A percentile compares a stretch with the other conserved stretches of the same genome.
Conservation (phyloP, 805 yeast genomes). For the Ogataea paraovalis region DNA sequence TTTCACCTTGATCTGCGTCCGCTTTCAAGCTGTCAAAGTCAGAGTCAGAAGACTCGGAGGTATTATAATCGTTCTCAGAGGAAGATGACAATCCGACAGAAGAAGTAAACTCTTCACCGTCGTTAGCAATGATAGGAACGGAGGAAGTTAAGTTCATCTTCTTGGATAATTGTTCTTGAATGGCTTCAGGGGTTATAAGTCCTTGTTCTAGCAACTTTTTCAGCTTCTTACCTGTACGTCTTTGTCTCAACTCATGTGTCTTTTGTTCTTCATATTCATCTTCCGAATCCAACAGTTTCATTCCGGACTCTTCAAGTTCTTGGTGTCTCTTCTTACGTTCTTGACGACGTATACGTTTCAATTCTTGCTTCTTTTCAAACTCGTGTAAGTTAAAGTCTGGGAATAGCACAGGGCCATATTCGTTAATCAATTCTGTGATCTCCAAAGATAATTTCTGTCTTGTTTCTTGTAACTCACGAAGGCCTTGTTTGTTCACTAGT, state of each 20-base stretch:
- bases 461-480: slow-evolving; percentile 54
- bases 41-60: slow-evolving; percentile 15
- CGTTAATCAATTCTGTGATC: slow-evolving; percentile 76
- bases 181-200: slow-evolving; percentile 19
- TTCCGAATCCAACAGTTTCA: slow-evolving; percentile 25
- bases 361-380: slow-evolving; percentile 37
- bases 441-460: slow-evolving; percentile 63
- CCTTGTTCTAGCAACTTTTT: slow-evolving; percentile 23
- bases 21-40: slow-evolving; percentile 9
- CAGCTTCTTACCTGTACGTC: slow-evolving; percentile 33
- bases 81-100: slow-evolving; percentile 30
- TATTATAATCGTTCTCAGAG: slow-evolving; percentile 25
- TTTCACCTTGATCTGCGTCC: neutral
- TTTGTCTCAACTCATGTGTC: slow-evolving; percentile 42
- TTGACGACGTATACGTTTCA: slow-evolving; percentile 26
- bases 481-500: slow-evolving; percentile 52
- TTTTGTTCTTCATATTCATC: slow-evolving; percentile 50
- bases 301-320: slow-evolving; percentile 11
- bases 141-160: slow-evolving; percentile 43
- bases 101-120: slow-evolving; percentile 24
- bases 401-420: slow-evolving; percentile 77
- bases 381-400: slow-evolving; percentile 73
- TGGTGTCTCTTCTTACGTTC: slow-evolving; percentile 24
- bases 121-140: slow-evolving; percentile 53
- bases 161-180: slow-evolving; percentile 36